Base-by-base conservation (phyloP, 2,329 filamentous ascomycete genomes). In the Fusarium dlaminii region DNA sequence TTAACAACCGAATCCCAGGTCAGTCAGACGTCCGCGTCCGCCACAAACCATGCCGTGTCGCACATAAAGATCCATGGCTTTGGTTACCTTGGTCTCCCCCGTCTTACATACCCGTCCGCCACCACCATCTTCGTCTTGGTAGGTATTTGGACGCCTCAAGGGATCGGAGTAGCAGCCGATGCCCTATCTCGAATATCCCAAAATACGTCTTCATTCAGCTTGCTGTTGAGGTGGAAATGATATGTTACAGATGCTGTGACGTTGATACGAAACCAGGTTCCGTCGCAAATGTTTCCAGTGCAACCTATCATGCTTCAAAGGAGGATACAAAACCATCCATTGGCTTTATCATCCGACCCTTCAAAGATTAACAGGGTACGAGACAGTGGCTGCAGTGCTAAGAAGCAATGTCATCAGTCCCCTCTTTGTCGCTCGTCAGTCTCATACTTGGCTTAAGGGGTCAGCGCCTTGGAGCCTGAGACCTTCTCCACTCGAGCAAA, bases 21-120 rank as follows among this genome's bases (percentile, higher is more conserved):
- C 51, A 54, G 36, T 49, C 58, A 64, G 34, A 67, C 49, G 55
- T 45, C 61, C 56, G 32, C 64, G 55, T 48, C 58, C 58, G 32
- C 66, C 68, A 76, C 58, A 58, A 69, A 56, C 70, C 63, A 66
- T 72, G 65, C 66, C 67, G 54, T 77, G 74, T 74, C 70, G 62
- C 71, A 65, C 59, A 36, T 54, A 65, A 66, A 45, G 54, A 66
- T 40, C 55, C 70, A 63, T 46, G 55, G 61, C 46, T 74, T 58
- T 75, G 60, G 37, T 46, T 52, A 30, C 42, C 61, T 42, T 65
- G 37, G 70, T 71, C 49, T 68, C 55, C 58, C 58, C 58, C 58
- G 57, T 74, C 66, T 67, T 71, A 67, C 70, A 70, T 73, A 71
- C 66, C 70, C 66, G 66, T 46, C 70, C 54, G 70, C 57, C 66